Conservation (phyloP, 2,329 filamentous ascomycete genomes). For the Claviceps sp. region DNA sequence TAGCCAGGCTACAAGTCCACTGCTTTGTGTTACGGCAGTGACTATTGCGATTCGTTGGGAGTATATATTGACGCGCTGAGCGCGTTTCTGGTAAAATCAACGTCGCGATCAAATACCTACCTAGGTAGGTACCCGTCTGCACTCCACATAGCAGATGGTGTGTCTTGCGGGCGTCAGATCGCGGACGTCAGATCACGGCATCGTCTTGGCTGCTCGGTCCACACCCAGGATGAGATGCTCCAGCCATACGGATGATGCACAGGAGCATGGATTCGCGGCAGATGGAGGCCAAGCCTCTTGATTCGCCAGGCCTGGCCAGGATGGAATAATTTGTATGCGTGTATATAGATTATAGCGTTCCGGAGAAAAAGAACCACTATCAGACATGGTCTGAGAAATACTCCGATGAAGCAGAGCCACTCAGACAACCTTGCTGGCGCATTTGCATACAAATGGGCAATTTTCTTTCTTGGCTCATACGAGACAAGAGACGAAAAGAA, state of each 20-base stretch:
- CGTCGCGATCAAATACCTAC: no score
- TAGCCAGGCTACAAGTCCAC: no score
- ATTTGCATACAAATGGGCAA: background rate
- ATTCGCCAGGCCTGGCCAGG: background rate
- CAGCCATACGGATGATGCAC: background rate
- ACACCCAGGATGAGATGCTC: background rate
- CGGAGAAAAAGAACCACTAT: background rate
- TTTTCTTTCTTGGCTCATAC: background rate
- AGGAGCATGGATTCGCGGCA: slow-evolving; percentile 3
- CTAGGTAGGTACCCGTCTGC: no score
- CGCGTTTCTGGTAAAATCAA: no score
- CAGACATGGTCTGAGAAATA: background rate
- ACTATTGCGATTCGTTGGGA: no score
- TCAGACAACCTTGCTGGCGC: background rate
- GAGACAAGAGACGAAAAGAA: background rate
- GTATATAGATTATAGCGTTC: slow-evolving; percentile 1
- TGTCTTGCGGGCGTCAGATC: no score
- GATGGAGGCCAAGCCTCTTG: slow-evolving; percentile 1
- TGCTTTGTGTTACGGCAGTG: no score
- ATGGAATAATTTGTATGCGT: background rate
- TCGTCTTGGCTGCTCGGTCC: background rate
- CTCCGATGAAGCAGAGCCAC: background rate
- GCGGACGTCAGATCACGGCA: background rate
- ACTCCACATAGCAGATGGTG: no score
- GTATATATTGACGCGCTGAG: no score